Evolutionary conservation across 768 basidiomycete species (phyloP).

Genomic region (Mycena rosella): DNA sequence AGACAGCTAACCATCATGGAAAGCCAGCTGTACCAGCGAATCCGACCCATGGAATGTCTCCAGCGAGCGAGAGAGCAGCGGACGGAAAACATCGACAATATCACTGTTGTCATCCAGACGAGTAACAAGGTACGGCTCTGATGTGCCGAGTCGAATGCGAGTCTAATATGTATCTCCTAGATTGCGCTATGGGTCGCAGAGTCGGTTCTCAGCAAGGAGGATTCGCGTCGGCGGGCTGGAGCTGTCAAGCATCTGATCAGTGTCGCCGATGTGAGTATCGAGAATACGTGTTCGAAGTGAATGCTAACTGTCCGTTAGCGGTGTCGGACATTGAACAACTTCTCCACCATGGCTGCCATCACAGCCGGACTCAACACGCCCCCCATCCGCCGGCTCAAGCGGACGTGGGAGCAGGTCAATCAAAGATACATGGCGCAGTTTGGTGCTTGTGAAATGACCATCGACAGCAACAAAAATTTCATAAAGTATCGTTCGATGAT

Average conservation of each 20-base stretch:
- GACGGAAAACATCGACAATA: constrained; percentile 83
- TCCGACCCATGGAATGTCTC: constrained; percentile 91
- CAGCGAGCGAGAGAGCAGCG: constrained; percentile 84
- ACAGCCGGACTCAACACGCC: constrained; percentile 95
- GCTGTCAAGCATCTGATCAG: constrained; percentile 92
- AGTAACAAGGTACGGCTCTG: constrained; percentile 83
- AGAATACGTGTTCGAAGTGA: constrained; percentile 12
- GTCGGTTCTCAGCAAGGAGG: constrained; percentile 82
- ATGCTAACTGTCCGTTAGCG: constrained; percentile 64
- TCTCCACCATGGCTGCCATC: constrained; percentile 97
- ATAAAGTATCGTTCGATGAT: constrained; percentile 90
- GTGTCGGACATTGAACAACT: constrained; percentile 91
- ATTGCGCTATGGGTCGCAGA: constrained; percentile 96
- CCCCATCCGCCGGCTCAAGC: constrained; percentile 91
- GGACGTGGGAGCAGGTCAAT: constrained; percentile 93
- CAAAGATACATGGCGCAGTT: constrained; percentile 81
- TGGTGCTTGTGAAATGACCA: constrained; percentile 85
- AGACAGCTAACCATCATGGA: constrained; percentile 95
- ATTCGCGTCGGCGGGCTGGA: constrained; percentile 84
- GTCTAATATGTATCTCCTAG: constrained; percentile 52
- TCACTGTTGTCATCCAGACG: constrained; percentile 87
- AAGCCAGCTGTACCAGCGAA: constrained; percentile 86
- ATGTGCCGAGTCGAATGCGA: not conserved
- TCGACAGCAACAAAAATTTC: constrained; percentile 96
- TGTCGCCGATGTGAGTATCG: constrained; percentile 84